Percentiles rank a stretch among this genome's conserved stretches.
Evolutionary conservation across 768 basidiomycete genomes (phyloP).

Genomic region (Russula lepida): DNA sequence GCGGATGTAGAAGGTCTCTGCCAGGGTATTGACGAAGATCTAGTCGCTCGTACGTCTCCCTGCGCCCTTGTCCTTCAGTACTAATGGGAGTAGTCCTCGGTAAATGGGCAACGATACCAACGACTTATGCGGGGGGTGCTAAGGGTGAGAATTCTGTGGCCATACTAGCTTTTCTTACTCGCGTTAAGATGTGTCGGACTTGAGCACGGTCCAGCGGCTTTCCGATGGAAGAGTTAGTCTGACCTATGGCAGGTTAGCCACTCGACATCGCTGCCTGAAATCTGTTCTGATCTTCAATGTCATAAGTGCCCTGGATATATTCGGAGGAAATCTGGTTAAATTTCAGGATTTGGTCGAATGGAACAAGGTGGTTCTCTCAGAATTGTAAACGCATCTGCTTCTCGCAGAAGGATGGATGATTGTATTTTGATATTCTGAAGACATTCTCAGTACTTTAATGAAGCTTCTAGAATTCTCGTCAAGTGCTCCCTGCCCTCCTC

Average conservation of each 20-base stretch:
- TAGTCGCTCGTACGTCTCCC: conserved; percentile 55
- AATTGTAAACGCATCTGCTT: conserved; percentile 35
- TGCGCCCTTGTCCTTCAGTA: conserved; percentile 16
- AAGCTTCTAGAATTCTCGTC: conserved; percentile 68
- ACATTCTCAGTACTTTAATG: conserved; percentile 59
- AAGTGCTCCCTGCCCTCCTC: conserved; percentile 81
- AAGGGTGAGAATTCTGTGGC: conserved; percentile 45
- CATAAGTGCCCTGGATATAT: conserved; percentile 56
- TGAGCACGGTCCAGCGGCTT: conserved; percentile 69
- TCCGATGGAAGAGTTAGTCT: conserved; percentile 80
- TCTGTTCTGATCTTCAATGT: not conserved
- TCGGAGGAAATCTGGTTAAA: conserved; percentile 55
- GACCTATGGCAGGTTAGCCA: conserved; percentile 68
- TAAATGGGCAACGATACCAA: conserved; percentile 84
- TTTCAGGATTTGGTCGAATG: conserved; percentile 45
- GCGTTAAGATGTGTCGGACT: conserved; percentile 62
- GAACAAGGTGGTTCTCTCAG: conserved; percentile 8
- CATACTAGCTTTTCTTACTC: not conserved
- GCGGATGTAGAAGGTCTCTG: conserved; percentile 99
- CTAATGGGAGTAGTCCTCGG: conserved; percentile 56
- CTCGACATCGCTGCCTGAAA: not conserved
- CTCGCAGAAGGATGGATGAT: conserved; percentile 53
- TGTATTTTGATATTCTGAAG: conserved; percentile 40
- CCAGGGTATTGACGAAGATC: conserved; percentile 86
- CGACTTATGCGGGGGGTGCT: conserved; percentile 96